Base-by-base conservation (phyloP, 2,329 filamentous ascomycete species). In the Mycosphaerelloides madeirae region DNA sequence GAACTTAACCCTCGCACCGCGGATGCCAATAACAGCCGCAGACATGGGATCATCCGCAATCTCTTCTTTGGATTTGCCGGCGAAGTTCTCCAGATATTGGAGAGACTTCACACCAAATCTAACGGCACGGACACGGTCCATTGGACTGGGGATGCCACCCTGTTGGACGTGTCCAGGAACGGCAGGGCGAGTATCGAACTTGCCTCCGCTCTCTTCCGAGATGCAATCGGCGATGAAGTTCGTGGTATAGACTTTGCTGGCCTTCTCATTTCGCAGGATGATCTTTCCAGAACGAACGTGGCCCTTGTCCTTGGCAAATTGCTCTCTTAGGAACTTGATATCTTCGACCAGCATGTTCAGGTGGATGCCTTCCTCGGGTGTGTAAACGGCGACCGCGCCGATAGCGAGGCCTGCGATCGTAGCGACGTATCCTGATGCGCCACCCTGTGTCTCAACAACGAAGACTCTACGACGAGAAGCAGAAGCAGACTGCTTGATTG, bases 361-460 rank as follows among this genome's bases (percentile, higher is more conserved):
- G 64, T 84, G 85, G 68, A 98, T 87, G 6, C 93, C 93, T 68
- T 98, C 89, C 68, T 98, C 93, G 1, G 93, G 93, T 4, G 91
- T 97, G 69, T 98, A 98, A 11, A 97, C 90, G 1, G 91, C 90
- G 12, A 86, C 78, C 7, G 93, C 93, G 43, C 93, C 93, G 13
- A 97, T 88, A n/a, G 84, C 82, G 12, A 98, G 80, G 38, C 91
- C 93, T 12, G 86, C 89, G 44, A 96, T 78, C 0, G 88, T 95
- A 20, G 91, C 91, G 48, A 97, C 80, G 68, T 97, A 98, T 15
- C 93, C 93, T 3, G 87, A 96, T 45, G 87, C 83, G 29, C 93
- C 93, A 59, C 93, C 93, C 71, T 98, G 93, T 0, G 93, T 97
- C 71, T 98, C 93, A 43, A 98, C 91, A 41, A 98, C 90, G 68